Conservation (phyloP, 2,329 filamentous ascomycete genomes). For the Epichloe scottii region DNA sequence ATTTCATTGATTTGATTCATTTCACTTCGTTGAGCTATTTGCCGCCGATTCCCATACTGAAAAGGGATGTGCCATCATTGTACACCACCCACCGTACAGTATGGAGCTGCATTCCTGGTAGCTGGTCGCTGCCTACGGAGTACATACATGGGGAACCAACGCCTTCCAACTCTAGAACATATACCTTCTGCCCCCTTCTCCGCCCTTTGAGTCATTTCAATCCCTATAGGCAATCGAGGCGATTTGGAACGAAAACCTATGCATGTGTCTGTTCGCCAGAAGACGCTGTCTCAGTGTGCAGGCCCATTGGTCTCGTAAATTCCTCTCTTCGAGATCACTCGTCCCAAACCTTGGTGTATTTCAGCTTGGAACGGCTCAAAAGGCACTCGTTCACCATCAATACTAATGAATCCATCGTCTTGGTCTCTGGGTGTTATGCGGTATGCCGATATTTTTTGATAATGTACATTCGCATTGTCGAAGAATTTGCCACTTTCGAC, state of each 20-base stretch:
- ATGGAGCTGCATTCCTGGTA: no score
- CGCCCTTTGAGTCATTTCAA: not conserved
- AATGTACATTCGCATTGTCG: slow-evolving; percentile 62
- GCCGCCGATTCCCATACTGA: no score
- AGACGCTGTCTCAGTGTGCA: slow-evolving; percentile 33
- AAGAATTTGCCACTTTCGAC: slow-evolving; percentile 68
- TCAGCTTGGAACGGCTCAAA: slow-evolving; percentile 90
- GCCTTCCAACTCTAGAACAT: not conserved
- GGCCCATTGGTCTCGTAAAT: slow-evolving; percentile 56
- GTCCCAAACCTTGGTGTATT: slow-evolving; percentile 69
- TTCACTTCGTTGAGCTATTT: not conserved
- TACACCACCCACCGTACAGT: no score
- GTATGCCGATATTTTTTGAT: slow-evolving; percentile 80
- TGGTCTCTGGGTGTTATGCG: slow-evolving; percentile 65
- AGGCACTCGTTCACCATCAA: slow-evolving; percentile 80
- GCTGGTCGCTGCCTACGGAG: no score
- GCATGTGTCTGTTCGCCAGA: not conserved
- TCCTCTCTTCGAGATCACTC: slow-evolving; percentile 67
- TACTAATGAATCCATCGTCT: slow-evolving; percentile 73
- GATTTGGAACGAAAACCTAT: no score
- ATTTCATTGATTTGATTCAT: not conserved
- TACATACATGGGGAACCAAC: no score
- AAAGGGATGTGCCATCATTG: no score
- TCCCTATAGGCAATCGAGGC: not conserved
- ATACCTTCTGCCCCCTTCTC: not conserved